Evolutionary conservation across 352 stramenopile genomes (phyloP), one percentile per base, ranked within the genome.

Genomic region (Globisporangium sylvaticum): DNA sequence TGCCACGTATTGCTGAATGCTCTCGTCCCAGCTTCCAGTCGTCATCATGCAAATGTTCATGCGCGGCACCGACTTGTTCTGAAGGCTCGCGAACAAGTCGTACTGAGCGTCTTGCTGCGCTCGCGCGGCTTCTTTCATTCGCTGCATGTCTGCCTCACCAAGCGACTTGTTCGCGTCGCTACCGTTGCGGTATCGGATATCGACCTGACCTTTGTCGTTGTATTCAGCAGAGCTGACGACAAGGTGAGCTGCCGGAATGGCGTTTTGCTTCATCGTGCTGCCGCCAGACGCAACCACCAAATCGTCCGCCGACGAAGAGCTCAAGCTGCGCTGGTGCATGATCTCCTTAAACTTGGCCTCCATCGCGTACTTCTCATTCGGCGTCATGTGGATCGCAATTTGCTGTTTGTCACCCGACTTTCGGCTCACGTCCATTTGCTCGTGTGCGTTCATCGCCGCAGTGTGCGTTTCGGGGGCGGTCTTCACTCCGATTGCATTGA

Each of bases 31-130:
- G 14, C 66, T 88, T 0, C 90, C 90, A 8, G 75, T 84, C n/a
- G 71, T 79, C 61, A 91, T 73, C 70, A 92, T 78, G 54, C 80
- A 87, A 65, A 93, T 85, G 48, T 87, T 91, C 79, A 93, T 88
- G 61, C 71, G 76, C 10, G 78, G 81, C 14, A 90, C 52, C 25
- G 52, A 44, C n/a, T 57, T 70, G 54, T 58, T 65, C 29, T 63
- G 65, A 14, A 76, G 24, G 48, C 64, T 73, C 39, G 66, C 60
- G 14, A 81, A 37, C 6, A 66, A 48, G 20, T 71, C 69, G 53
- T 76, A 65, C 31, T 79, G 70, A 22, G 20, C 67, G 56, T 73
- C 57, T 29, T 77, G n/a, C 66, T 42, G 76, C 68, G 60, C 56
- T 12, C 44, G 62, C 27, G 69, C 67, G 10, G 71, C 62, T 15